Evolutionary conservation across 1,139 yeast species (phyloP), one percentile per base, ranked within the genome.

Genomic region (Yamadazyma mexicana): DNA sequence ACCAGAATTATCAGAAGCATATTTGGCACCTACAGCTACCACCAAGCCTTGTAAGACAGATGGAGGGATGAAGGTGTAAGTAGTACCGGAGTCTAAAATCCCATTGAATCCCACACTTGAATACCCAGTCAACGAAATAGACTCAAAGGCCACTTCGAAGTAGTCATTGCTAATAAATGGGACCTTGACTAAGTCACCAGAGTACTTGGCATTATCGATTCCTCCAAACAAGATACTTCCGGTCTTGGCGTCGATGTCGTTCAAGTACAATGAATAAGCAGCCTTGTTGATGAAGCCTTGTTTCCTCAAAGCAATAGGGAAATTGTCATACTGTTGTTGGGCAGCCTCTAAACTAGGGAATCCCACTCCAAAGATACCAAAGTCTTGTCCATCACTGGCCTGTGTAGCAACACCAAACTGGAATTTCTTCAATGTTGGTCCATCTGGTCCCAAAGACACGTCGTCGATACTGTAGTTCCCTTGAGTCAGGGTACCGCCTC

Each of bases 381-480:
- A 31, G 1, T 11, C 8, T 16, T 39, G 15, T n/a, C n/a, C n/a
- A 23, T 18, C 33, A 2, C n/a, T 4, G 12, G 34, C 31, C 2
- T 4, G 2, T 14, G 37, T 37, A n/a, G 44, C 47, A 38, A 24
- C 40, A 22, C 46, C 47, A 24, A 45, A 37, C 27, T 34, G 24
- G 3, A 32, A 34, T 5, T 14, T 12, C 18, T 34, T 27, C 9
- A 45, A 1, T 9, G 33, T 30, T 9, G 44, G 39, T 4, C 42
- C 42, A 26, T 20, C 15, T 12, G 26, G 14, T 3, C 38, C 17
- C 22, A 29, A 29, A 17, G 18, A 12, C 11, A 79, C 66, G 31
- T 54, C 55, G 48, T 77, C 84, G 31, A 56, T 51, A 15, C 79
- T 82, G 82, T 79, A 76, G 40, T 66, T 56, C 33, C 95, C 95